These are phyloP conservation scores for Hypoxylon sp. DNA, from an alignment of 2,329 filamentous ascomycete species.

Conservation along the genomic window DNA sequence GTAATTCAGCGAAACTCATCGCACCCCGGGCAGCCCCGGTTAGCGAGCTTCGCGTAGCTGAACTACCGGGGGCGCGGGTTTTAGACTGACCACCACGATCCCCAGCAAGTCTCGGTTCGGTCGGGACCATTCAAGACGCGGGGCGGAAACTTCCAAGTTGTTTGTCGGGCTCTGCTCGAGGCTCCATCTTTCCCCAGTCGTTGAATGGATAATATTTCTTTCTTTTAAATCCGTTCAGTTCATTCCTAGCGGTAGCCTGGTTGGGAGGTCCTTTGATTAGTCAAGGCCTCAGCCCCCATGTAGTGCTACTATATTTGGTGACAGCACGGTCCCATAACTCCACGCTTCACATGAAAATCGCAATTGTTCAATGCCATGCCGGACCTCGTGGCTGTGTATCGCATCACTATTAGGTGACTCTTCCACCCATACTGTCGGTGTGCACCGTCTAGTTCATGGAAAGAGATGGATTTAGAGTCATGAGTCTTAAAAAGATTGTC, in stretches of 20 bases:
- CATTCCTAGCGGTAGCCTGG: not conserved
- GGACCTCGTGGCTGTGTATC: slow-evolving; percentile 33
- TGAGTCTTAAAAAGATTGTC: not conserved
- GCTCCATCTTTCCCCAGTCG: slow-evolving; percentile 8
- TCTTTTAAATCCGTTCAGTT: not conserved
- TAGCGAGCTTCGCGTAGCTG: slow-evolving; percentile 6
- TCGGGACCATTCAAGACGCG: slow-evolving; percentile 4
- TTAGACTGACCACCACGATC: slow-evolving; percentile 18
- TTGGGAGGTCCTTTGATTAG: slow-evolving; percentile 14
- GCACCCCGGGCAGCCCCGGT: slow-evolving; percentile 1
- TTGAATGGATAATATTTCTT: slow-evolving; percentile 24
- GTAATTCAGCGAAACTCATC: not conserved
- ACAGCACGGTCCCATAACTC: slow-evolving; percentile 7
- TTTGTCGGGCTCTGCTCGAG: not conserved
- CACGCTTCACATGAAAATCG: slow-evolving; percentile 9
- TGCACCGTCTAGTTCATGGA: not conserved
- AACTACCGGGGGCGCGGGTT: slow-evolving; percentile 6
- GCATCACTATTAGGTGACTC: slow-evolving; percentile 7
- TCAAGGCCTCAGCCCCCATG: slow-evolving; percentile 10
- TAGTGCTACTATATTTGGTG: slow-evolving; percentile 30
- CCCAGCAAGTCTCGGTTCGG: slow-evolving; percentile 7
- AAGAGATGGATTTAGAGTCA: slow-evolving; percentile 16
- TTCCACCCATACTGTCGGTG: not conserved
- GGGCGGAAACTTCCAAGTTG: slow-evolving; percentile 11
- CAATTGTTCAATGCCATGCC: slow-evolving; percentile 3